Evolutionary conservation across 176 grass and related monocot species (phyloP).

Genomic region (Oryza coarctata): DNA sequence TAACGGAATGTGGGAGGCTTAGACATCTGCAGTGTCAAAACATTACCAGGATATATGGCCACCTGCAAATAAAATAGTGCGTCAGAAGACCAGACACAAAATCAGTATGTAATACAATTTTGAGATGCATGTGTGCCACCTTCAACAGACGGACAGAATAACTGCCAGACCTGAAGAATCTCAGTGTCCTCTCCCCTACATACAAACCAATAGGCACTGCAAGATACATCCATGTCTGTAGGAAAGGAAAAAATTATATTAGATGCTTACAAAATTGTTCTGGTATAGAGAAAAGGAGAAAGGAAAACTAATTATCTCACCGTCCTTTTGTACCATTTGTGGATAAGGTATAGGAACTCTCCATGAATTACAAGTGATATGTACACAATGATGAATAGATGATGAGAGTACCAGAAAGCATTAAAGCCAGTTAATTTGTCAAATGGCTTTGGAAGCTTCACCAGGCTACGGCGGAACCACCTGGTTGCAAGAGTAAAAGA

Average conservation of each 20-base stretch:
- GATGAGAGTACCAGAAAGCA: constrained; percentile 98
- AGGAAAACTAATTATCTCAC: constrained; percentile 45
- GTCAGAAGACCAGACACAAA: constrained; percentile 40
- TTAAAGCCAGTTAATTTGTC: constrained; percentile 94
- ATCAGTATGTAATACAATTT: constrained; percentile 21
- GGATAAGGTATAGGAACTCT: constrained; percentile 72
- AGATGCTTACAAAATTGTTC: background rate
- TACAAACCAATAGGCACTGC: constrained; percentile 79
- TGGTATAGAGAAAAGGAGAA: constrained; percentile 13
- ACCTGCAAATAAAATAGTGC: constrained; percentile 58
- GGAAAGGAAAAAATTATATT: constrained; percentile 24
- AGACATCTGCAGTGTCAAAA: constrained; percentile 94
- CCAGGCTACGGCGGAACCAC: constrained; percentile 89
- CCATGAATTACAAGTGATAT: constrained; percentile 82
- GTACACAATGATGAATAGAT: constrained; percentile 86
- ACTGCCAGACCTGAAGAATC: constrained; percentile 86
- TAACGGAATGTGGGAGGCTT: constrained; percentile 80
- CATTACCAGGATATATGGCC: constrained; percentile 95
- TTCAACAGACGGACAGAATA: constrained; percentile 85
- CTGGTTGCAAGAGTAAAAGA: constrained; percentile 92
- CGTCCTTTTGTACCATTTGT: constrained; percentile 74
- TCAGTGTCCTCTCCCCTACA: constrained; percentile 80
- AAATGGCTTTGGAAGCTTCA: constrained; percentile 85
- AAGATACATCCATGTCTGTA: constrained; percentile 99
- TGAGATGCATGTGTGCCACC: constrained; percentile 41